Percentiles rank a stretch among this genome's conserved stretches.
phyloP scores from a whole-genome alignment of 176 grass and related monocot genomes.

The Avena insularis region DNA sequence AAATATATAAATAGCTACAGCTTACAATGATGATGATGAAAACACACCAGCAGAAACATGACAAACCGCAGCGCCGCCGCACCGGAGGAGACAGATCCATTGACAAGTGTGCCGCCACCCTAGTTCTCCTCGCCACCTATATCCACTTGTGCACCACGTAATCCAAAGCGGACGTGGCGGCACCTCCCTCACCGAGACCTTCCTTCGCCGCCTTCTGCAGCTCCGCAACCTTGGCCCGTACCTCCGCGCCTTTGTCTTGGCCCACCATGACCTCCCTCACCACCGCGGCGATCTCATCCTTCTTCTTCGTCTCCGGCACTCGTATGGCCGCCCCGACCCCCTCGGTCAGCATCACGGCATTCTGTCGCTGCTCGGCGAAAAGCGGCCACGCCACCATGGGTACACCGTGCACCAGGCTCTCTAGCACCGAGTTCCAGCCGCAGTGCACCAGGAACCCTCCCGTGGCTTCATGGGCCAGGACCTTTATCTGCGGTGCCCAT shows the following conservation, averaged over 20 bases:
- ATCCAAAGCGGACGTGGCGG: background rate
- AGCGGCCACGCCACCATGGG: constrained; percentile 77
- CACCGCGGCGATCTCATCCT: constrained; percentile 37
- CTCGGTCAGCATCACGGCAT: constrained; percentile 49
- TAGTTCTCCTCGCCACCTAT: background rate
- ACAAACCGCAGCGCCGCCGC: too few species aligned
- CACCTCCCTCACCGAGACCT: constrained; percentile 36
- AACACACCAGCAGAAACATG: background rate
- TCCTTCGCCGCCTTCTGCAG: constrained; percentile 37
- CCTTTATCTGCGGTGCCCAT: constrained; percentile 51
- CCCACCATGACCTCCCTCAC: constrained; percentile 57
- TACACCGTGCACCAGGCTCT: constrained; percentile 55
- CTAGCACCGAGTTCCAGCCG: constrained; percentile 67
- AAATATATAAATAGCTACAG: background rate
- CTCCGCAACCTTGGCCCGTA: constrained; percentile 53
- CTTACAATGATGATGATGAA: background rate
- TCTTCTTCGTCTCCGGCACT: background rate
- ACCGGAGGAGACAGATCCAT: background rate
- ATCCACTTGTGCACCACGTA: constrained; percentile 43
- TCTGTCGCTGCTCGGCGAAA: constrained; percentile 61
- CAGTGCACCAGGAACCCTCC: constrained; percentile 72
- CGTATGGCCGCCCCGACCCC: constrained; percentile 40
- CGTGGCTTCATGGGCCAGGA: constrained; percentile 52
- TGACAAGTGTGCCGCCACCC: background rate
- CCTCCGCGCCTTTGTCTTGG: background rate